Conservation (phyloP, 2,329 filamentous ascomycete species). For the Lachnellula cervina region DNA sequence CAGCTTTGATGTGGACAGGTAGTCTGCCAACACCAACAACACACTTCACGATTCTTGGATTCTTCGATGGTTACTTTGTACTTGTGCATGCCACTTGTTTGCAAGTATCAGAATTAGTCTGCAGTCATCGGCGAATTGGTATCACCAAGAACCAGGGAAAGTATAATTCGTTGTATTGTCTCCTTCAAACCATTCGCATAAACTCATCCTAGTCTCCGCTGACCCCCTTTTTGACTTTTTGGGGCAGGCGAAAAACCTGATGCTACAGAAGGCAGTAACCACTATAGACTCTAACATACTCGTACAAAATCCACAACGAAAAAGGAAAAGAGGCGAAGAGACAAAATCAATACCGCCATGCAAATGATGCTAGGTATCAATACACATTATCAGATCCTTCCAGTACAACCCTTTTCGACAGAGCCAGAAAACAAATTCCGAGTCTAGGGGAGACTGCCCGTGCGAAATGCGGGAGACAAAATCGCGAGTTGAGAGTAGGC, state of each 20-base stretch:
- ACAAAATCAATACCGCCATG: not conserved
- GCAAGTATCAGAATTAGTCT: too few relatives aligned
- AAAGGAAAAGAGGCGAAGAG: not conserved
- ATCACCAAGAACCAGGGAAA: too few relatives aligned
- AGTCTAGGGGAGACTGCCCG: not conserved
- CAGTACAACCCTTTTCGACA: not conserved
- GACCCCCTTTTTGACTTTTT: not conserved
- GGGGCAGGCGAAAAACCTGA: not conserved
- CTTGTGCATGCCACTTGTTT: too few relatives aligned
- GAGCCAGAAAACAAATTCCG: not conserved
- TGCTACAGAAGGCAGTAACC: not conserved
- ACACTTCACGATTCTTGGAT: too few relatives aligned
- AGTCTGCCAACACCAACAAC: too few relatives aligned
- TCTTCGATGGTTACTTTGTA: too few relatives aligned
- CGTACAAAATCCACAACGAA: not conserved
- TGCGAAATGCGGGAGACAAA: not conserved
- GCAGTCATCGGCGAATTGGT: too few relatives aligned
- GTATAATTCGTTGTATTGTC: too few relatives aligned
- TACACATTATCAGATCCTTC: not conserved
- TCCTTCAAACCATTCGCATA: too few relatives aligned
- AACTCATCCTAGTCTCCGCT: not conserved
- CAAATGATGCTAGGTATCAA: not conserved
- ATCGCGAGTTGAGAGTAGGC: not conserved
- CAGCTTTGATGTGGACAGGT: too few relatives aligned
- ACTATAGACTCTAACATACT: not conserved